These are phyloP conservation scores for Panellus pusillus DNA, from an alignment of 768 basidiomycete species.

Conservation along the genomic window DNA sequence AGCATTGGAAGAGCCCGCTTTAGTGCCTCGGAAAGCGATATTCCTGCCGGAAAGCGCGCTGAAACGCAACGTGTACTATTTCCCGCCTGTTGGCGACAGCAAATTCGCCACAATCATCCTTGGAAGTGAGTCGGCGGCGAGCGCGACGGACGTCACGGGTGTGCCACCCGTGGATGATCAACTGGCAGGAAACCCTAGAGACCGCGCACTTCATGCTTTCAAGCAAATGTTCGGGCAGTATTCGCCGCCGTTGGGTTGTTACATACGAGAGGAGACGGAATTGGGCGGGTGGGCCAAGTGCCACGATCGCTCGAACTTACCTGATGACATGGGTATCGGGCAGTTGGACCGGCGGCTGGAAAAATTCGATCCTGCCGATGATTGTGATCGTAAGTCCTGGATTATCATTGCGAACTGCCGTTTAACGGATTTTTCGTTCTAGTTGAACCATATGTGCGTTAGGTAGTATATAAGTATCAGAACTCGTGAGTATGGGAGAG, in stretches of 20 bases:
- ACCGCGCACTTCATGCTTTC: background rate
- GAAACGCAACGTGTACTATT: slow-evolving; percentile 23
- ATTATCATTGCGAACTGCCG: background rate
- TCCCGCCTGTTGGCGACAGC: slow-evolving; percentile 14
- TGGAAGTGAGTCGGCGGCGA: slow-evolving; percentile 14
- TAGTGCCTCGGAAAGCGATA: slow-evolving; percentile 19
- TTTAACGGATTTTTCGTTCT: background rate
- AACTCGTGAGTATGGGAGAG: too few species aligned
- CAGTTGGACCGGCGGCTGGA: slow-evolving; percentile 26
- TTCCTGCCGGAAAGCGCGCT: slow-evolving; percentile 25
- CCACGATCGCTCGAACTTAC: slow-evolving; percentile 8
- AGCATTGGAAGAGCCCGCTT: slow-evolving; percentile 9
- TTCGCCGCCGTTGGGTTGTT: slow-evolving; percentile 22
- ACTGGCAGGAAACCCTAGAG: background rate
- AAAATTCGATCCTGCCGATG: slow-evolving; percentile 27
- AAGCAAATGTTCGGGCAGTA: background rate
- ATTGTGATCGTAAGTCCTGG: slow-evolving; percentile 23
- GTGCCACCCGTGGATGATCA: slow-evolving; percentile 4
- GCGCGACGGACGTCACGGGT: background rate
- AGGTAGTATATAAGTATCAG: too few species aligned
- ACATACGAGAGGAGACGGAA: slow-evolving; percentile 18
- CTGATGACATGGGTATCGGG: slow-evolving; percentile 22
- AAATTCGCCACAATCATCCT: slow-evolving; percentile 11
- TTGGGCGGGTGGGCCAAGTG: slow-evolving; percentile 26
- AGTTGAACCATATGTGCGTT: slow-evolving; percentile 20